Evolutionary conservation across 768 basidiomycete genomes (phyloP), one percentile per base, ranked within the genome.

Genomic region (Mrakia blollopis): DNA sequence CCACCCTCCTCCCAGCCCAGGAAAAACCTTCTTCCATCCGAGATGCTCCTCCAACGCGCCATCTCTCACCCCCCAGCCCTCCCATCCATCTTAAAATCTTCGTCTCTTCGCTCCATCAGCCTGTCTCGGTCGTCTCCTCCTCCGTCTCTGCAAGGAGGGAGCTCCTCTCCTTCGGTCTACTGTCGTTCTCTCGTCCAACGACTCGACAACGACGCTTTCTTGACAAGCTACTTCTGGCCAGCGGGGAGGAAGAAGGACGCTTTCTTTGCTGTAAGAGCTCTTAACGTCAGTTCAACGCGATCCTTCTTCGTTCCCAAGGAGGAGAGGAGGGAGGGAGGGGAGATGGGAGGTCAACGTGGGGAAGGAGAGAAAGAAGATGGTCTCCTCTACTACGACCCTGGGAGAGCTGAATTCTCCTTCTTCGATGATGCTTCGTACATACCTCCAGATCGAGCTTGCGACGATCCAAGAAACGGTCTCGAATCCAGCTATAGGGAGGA

Each of bases 171-270:
- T 11, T 37, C 63, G 11, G 11, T 68, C 16, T 92, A 92, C 81
- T 94, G 92, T 87, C 87, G 82, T 77, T 86, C 88, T 52, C 85
- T 91, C 75, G 90, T 94, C 73, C 89, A 86, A 78, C 91, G 89
- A 84, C 88, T 91, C 80, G 92, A 94, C 85, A 91, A 93, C 82
- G 91, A 93, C 72, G 89, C 90, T 23, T 92, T 87, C 81, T 85
- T 94, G 39, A 85, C 87, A 41, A 88, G 89, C 7, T 89, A 89
- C 60, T 88, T 91, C 82, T 93, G 88, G 81, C 91, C 92, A n/a
- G 83, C 61, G 1, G 73, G 84, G n/a, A 82, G 85, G n/a, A 80
- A 86, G 76, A 89, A 88, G 83, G 86, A 84, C 81, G 90, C 88
- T 62, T 94, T 89, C 81, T 90, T 90, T 80, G 92, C 92, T 10